These are phyloP conservation scores for Teratosphaeria viscida DNA, from an alignment of 2,329 filamentous ascomycete species.

Conservation along the genomic window DNA sequence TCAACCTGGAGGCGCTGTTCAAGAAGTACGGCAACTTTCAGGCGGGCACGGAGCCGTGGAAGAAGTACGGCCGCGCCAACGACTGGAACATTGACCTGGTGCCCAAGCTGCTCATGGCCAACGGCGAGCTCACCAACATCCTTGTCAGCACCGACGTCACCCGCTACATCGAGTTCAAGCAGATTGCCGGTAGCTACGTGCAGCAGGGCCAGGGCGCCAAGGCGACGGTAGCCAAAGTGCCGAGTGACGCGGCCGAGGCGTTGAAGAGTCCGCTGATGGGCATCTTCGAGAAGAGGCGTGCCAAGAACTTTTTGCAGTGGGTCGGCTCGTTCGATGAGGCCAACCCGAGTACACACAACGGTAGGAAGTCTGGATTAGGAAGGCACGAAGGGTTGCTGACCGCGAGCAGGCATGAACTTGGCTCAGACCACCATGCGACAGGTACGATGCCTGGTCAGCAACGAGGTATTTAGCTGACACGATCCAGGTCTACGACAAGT, in stretches of 20 bases:
- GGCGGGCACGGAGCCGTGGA: conserved; percentile 82
- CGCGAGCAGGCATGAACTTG: conserved; percentile 9
- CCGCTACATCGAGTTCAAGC: conserved; percentile 44
- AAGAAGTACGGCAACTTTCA: conserved; percentile 81
- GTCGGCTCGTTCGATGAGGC: conserved; percentile 75
- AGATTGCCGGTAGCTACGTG: conserved; percentile 87
- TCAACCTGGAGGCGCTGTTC: conserved; percentile 96
- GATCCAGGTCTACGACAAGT: conserved; percentile 99
- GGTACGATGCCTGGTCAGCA: conserved; percentile 68
- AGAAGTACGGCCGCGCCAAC: conserved; percentile 90
- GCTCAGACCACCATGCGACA: conserved; percentile 10
- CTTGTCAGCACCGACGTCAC: conserved; percentile 80
- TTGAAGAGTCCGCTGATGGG: conserved; percentile 91
- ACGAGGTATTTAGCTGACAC: conserved; percentile 44
- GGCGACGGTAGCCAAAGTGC: conserved; percentile 92
- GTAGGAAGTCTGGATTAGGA: conserved; percentile 58
- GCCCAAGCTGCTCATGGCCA: conserved; percentile 97
- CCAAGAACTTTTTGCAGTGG: conserved; percentile 96
- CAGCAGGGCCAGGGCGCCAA: conserved; percentile 76
- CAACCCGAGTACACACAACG: conserved; percentile 80
- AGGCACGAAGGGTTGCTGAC: conserved; percentile 79
- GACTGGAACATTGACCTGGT: conserved; percentile 99
- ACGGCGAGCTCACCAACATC: conserved; percentile 96
- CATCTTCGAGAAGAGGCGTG: conserved; percentile 92
- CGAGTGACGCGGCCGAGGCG: conserved; percentile 82